A percentile compares a stretch with the other conserved stretches of the same genome.
Conservation (phyloP, 1,139 yeast genomes). For the Saccharomyces uvarum region DNA sequence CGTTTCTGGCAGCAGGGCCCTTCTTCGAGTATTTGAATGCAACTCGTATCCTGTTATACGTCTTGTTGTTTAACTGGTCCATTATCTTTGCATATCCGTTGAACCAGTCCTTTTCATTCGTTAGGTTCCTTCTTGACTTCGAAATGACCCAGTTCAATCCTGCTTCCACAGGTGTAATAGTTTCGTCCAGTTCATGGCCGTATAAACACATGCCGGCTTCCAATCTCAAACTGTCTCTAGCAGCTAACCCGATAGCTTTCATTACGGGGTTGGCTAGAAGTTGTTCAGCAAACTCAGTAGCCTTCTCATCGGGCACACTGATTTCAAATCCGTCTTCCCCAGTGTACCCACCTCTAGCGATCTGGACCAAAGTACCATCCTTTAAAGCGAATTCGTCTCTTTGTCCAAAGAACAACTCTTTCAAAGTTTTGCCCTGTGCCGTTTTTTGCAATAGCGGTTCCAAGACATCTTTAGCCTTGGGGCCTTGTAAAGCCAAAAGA, state of each 20-base stretch:
- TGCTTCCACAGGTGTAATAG: conserved; percentile 82
- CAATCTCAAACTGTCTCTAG: conserved; percentile 86
- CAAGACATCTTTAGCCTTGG: conserved; percentile 60
- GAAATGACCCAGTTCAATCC: conserved; percentile 85
- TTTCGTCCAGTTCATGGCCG: conserved; percentile 81
- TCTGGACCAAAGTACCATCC: conserved; percentile 44
- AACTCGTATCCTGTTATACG: conserved; percentile 53
- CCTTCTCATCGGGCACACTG: conserved; percentile 60
- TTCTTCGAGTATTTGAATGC: conserved; percentile 54
- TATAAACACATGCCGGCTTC: conserved; percentile 98
- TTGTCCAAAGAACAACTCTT: conserved; percentile 65
- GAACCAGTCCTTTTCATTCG: conserved; percentile 41
- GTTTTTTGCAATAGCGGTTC: conserved; percentile 59
- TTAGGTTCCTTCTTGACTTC: conserved; percentile 56
- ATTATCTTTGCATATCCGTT: conserved; percentile 71
- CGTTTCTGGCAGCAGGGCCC: conserved; percentile 92
- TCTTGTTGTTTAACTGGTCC: conserved; percentile 61
- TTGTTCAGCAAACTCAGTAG: conserved; percentile 54
- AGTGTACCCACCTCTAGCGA: conserved; percentile 93
- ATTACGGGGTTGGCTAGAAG: conserved; percentile 53
- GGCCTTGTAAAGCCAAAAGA: conserved; percentile 87
- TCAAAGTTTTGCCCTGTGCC: conserved; percentile 38
- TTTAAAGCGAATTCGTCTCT: conserved; percentile 48
- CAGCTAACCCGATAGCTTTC: conserved; percentile 89
- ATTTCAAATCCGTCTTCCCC: conserved; percentile 98